Evolutionary conservation across 1,139 yeast species (phyloP), one percentile per base, ranked within the genome.

Genomic region (Torulaspora globosa): DNA sequence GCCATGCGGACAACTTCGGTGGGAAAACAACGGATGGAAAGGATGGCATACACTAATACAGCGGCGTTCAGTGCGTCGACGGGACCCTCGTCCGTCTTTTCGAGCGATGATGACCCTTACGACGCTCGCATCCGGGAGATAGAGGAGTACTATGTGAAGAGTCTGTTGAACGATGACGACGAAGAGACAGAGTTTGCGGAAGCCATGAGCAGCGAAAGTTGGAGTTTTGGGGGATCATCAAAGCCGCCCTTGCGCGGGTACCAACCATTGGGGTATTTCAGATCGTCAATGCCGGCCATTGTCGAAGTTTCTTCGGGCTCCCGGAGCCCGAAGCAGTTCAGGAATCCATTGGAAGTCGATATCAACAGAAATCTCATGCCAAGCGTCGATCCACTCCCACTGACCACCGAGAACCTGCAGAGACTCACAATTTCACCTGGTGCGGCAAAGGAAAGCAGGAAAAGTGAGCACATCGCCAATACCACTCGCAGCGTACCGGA

Each of bases 111-210:
- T 31, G 53, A 47, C 31, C 55, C 54, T 14, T 60, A 61, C 41
- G 59, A 54, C 30, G 34, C 49, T 16, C 48, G 55, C 42, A 54
- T 63, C 21, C 56, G 54, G 35, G 68, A 63, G 44, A 60, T 63
- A n/a, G 68, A 63, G 44, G 65, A 59, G 29, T 61, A 63, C 49
- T 63, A 63, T 37, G 40, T 62, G 36, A 60, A 60, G 50, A 62
- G 62, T 19, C 41, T 63, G 46, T 46, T 62, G 40, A 52, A 51
- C 36, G 65, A 62, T n/a, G 57, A 59, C 19, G 48, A 39, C 14
- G 48, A 44, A 15, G 40, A 21, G 10, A 16, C 12, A 14, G 27
- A 27, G 24, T 27, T 32, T 21, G 37, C 38, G 23, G 46, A 30
- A n/a, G 27, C 16, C 16, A 29, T 29, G 29, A 23, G 15, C 21